phyloP scores from a whole-genome alignment of 495 filamentous ascomycete species.

The Penicillium daleae region DNA sequence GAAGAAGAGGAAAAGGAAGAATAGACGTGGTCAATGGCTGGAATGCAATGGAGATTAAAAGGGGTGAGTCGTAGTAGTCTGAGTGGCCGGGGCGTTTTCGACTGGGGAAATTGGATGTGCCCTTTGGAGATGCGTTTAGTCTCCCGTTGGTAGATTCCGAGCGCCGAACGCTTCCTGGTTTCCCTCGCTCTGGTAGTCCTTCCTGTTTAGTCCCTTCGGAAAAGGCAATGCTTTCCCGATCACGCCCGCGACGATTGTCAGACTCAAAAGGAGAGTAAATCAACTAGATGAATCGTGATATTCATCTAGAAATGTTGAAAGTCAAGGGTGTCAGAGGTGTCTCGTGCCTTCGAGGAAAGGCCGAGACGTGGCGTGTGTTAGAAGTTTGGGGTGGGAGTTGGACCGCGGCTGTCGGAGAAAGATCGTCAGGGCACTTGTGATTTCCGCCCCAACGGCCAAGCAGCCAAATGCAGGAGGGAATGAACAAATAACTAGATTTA shows the following conservation, averaged over 20 bases:
- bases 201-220: constrained; percentile 4
- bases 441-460: constrained; percentile 12
- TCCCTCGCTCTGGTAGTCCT: background rate
- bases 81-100: constrained; percentile 3
- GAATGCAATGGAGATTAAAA: constrained; percentile 6
- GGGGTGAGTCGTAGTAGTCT: background rate
- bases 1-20: no score
- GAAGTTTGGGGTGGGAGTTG: constrained; percentile 17
- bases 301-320: background rate
- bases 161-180: no score
- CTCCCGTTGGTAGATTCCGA: no score
- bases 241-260: constrained; percentile 14
- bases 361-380: constrained; percentile 21
- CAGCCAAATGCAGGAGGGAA: no score
- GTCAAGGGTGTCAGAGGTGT: background rate
- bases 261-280: background rate
- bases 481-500: background rate
- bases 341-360: constrained; percentile 16
- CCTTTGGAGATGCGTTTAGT: no score
- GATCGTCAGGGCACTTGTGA: constrained; percentile 38
- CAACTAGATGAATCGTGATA: background rate
- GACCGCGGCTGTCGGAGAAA: constrained; percentile 46
- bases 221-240: constrained; percentile 20
- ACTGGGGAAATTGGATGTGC: constrained; percentile 8
- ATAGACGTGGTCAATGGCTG: background rate